phyloP scores from a whole-genome alignment of 2,329 filamentous ascomycete species.

The Botrytis byssoidea region DNA sequence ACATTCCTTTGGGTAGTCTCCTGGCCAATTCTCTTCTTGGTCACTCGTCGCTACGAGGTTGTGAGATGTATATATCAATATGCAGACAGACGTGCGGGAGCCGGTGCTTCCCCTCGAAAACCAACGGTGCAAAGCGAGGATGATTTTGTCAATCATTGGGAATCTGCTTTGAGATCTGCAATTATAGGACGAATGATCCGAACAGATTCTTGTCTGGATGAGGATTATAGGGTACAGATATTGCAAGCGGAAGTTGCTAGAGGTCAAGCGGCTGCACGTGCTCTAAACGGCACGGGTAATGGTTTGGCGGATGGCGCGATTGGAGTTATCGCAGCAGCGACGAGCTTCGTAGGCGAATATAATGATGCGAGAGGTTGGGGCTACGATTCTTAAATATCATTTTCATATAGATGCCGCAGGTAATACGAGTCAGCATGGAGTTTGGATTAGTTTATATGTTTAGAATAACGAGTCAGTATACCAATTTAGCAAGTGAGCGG shows the following conservation, averaged over 20 bases:
- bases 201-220: constrained; percentile 54
- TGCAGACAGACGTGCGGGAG: constrained; percentile 22
- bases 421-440: background rate
- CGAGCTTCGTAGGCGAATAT: constrained; percentile 30
- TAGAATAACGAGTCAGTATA: background rate
- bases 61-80: constrained; percentile 52
- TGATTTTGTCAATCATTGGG: constrained; percentile 64
- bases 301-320: constrained; percentile 43
- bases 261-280: constrained; percentile 19
- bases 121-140: constrained; percentile 43
- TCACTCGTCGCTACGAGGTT: constrained; percentile 66
- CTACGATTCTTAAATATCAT: constrained; percentile 26
- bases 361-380: constrained; percentile 33
- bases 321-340: constrained; percentile 48
- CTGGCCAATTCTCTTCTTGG: constrained; percentile 69
- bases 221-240: constrained; percentile 52
- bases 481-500: background rate
- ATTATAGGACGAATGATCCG: constrained; percentile 50
- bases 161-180: constrained; percentile 56
- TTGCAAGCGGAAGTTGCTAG: constrained; percentile 39
- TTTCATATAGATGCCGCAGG: background rate
- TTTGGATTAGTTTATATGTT: background rate
- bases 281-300: constrained; percentile 40
- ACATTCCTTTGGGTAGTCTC: constrained; percentile 67
- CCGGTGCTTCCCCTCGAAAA: constrained; percentile 20